A percentile compares a stretch with the other conserved stretches of the same genome.
Conservation (phyloP, 164 flowering plant species). For the Kalanchoe fedtschenkoi region DNA sequence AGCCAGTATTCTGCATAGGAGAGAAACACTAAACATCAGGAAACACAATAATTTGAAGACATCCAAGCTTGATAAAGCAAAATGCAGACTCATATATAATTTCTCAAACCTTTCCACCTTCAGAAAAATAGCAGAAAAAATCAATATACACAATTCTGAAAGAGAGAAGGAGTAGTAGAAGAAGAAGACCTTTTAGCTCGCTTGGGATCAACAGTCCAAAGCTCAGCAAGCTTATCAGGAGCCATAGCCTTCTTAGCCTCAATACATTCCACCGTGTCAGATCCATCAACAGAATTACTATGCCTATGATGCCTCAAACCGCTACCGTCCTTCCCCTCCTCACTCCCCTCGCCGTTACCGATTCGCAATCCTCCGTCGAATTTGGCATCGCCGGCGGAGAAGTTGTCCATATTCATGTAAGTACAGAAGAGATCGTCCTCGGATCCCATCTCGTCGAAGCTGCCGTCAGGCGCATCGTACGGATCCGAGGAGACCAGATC, state of each 20-base stretch:
- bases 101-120: too few species aligned
- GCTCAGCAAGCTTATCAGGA: conserved; percentile 75
- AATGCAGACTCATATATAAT: too few species aligned
- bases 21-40: background rate
- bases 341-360: conserved; percentile 9
- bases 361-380: conserved; percentile 17
- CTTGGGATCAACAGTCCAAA: conserved; percentile 71
- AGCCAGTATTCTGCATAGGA: conserved; percentile 59
- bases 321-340: conserved; percentile 10
- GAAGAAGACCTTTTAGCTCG: conserved; percentile 58
- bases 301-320: conserved; percentile 50
- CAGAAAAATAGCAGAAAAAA: background rate
- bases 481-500: conserved; percentile 52
- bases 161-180: background rate
- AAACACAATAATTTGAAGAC: background rate
- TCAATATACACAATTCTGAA: background rate
- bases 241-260: conserved; percentile 89
- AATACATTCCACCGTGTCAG: conserved; percentile 35
- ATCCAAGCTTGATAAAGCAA: background rate
- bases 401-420: conserved; percentile 50
- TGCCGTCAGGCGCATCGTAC: conserved; percentile 32
- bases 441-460: conserved; percentile 63
- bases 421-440: conserved; percentile 73
- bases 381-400: conserved; percentile 2
- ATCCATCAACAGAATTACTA: conserved; percentile 79